Percentiles rank a stretch among this genome's conserved stretches.
Conservation (phyloP, 2,329 filamentous ascomycete genomes). For the Aaosphaeria arxii region DNA sequence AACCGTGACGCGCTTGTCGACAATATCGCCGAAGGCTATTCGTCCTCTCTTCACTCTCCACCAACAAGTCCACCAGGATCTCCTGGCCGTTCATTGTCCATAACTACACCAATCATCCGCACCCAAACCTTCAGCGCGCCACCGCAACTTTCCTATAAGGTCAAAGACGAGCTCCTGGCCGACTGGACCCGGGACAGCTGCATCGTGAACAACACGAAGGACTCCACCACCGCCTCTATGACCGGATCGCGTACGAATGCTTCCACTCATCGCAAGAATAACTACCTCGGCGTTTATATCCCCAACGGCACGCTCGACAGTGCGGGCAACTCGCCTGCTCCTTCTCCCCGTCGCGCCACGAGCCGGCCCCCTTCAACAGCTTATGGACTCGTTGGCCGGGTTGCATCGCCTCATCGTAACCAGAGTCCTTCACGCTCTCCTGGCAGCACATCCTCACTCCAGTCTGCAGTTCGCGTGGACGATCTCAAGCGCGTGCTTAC, state of each 20-base stretch:
- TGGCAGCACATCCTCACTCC: constrained; percentile 34
- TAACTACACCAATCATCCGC: constrained; percentile 52
- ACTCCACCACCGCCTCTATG: constrained; percentile 71
- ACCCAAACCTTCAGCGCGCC: constrained; percentile 23
- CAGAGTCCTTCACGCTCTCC: constrained; percentile 29
- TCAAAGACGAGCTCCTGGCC: constrained; percentile 72
- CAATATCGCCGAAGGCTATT: constrained; percentile 70
- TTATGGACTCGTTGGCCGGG: constrained; percentile 33
- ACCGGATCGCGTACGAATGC: constrained; percentile 64
- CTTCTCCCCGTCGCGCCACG: constrained; percentile 29
- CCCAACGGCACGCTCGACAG: constrained; percentile 35
- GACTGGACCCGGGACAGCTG: constrained; percentile 79
- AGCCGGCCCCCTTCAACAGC: constrained; percentile 30
- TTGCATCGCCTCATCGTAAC: constrained; percentile 24
- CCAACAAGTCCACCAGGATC: constrained; percentile 68
- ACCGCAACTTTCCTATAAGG: constrained; percentile 59
- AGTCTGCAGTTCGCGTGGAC: constrained; percentile 42
- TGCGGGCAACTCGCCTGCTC: constrained; percentile 24
- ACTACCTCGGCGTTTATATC: constrained; percentile 57
- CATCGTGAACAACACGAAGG: constrained; percentile 63
- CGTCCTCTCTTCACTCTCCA: constrained; percentile 59
- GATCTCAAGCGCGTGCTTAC: constrained; percentile 47
- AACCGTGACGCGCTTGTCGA: constrained; percentile 70
- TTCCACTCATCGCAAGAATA: constrained; percentile 27
- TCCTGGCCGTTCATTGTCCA: constrained; percentile 62